These are phyloP conservation scores for Tardiomyces digboiensis DNA, from an alignment of 1,139 yeast species.

Conservation along the genomic window DNA sequence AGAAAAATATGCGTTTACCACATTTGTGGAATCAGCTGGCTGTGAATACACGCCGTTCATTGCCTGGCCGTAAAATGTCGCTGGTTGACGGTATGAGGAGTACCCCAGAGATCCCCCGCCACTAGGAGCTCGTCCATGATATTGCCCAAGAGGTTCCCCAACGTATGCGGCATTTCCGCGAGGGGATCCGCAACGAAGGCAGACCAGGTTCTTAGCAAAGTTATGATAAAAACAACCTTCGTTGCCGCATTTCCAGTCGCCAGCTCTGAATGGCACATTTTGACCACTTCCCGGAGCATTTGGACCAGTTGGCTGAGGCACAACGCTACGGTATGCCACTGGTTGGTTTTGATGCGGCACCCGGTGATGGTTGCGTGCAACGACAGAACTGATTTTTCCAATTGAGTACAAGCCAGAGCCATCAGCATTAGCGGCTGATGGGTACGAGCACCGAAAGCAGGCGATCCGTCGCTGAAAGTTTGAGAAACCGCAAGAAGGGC, in stretches of 20 bases:
- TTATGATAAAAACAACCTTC: conserved; percentile 83
- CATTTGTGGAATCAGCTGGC: no score
- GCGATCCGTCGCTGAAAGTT: conserved; percentile 93
- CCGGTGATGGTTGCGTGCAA: no score
- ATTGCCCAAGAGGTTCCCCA: neutral
- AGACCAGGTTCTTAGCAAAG: conserved; percentile 83
- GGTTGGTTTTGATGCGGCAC: no score
- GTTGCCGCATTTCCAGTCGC: conserved; percentile 88
- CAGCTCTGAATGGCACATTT: conserved; percentile 87
- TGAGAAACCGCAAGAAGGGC: conserved; percentile 93
- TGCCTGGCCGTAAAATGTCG: no score
- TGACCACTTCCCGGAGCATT: conserved; percentile 15
- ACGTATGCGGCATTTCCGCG: conserved; percentile 40
- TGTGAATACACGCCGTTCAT: no score
- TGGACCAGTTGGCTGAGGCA: neutral
- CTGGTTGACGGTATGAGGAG: no score
- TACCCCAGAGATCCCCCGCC: no score
- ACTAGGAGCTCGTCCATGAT: neutral
- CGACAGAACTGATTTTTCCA: no score
- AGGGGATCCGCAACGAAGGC: conserved; percentile 82
- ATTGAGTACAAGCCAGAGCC: no score
- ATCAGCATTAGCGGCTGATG: conserved; percentile 43
- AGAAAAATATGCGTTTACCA: no score
- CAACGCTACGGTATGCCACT: neutral
- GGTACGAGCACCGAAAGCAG: conserved; percentile 88